Percentiles rank a stretch among this genome's conserved stretches.
Evolutionary conservation across 2,329 filamentous ascomycete species (phyloP).

Genomic region (Talaromyces sp.): DNA sequence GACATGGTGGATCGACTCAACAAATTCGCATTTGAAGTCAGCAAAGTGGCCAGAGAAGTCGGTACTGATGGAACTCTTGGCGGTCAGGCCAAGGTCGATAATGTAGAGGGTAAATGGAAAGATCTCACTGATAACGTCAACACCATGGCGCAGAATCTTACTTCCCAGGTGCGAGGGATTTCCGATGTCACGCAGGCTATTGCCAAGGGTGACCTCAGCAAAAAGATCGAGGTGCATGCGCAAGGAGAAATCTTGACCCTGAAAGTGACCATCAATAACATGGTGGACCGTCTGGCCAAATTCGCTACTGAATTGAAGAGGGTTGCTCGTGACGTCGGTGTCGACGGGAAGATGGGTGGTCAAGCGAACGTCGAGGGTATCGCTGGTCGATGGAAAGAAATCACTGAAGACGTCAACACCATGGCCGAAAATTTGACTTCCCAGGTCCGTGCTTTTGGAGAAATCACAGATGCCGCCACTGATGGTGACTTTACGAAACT

Average conservation of each 20-base stretch:
- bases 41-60: conserved; percentile 57
- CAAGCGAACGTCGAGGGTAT: conserved; percentile 87
- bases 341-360: conserved; percentile 95
- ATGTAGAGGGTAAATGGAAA: conserved; percentile 59
- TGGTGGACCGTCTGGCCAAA: conserved; percentile 86
- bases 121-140: conserved; percentile 60
- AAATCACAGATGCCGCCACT: conserved; percentile 90
- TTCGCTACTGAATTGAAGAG: conserved; percentile 92
- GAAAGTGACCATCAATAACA: conserved; percentile 95
- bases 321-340: conserved; percentile 88
- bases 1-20: conserved; percentile 58
- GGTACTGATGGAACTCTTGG: conserved; percentile 56
- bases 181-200: conserved; percentile 90
- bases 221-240: conserved; percentile 87
- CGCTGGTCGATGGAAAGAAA: conserved; percentile 91
- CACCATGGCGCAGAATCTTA: conserved; percentile 58
- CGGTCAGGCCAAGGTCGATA: conserved; percentile 55
- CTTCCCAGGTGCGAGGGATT: conserved; percentile 69
- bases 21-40: conserved; percentile 57
- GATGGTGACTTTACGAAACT: conserved; percentile 93
- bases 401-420: conserved; percentile 89
- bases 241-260: conserved; percentile 86
- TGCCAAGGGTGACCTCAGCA: conserved; percentile 87
- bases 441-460: conserved; percentile 90
- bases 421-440: conserved; percentile 82